phyloP scores from a whole-genome alignment of 805 yeast species.

The Yarrowia divulgata region DNA sequence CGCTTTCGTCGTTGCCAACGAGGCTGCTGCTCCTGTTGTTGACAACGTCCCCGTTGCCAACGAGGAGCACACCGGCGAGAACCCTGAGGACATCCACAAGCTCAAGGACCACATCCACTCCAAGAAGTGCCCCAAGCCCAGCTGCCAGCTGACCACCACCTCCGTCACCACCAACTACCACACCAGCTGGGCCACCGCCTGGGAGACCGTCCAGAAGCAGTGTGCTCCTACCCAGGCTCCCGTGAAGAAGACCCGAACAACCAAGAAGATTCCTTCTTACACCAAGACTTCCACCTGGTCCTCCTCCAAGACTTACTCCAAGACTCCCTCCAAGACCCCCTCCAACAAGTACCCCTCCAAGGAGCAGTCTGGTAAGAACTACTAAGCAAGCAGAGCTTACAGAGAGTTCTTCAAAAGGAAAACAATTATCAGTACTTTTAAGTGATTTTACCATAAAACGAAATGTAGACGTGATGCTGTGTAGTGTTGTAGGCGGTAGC shows the following conservation, averaged over 20 bases:
- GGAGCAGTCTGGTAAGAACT: no score
- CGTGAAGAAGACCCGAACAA: conserved; percentile 12
- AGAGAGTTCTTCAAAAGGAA: no score
- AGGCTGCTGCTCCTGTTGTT: conserved; percentile 15
- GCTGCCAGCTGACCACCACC: not conserved
- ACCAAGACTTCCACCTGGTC: no score
- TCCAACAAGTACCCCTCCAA: no score
- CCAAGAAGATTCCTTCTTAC: not conserved
- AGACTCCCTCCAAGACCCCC: no score
- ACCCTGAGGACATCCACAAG: conserved; percentile 29
- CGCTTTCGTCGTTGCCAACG: conserved; percentile 29
- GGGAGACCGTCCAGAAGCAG: conserved; percentile 7
- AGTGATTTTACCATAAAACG: no score
- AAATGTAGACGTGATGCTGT: no score
- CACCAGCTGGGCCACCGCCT: conserved; percentile 10
- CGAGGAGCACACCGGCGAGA: conserved; percentile 5
- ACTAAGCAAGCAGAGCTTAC: no score
- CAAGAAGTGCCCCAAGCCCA: conserved; percentile 22
- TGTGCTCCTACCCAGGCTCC: conserved; percentile 24
- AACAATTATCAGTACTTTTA: no score
- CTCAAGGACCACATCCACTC: conserved; percentile 12
- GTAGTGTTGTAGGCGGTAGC: no score
- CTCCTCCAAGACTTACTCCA: no score
- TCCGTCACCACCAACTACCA: conserved; percentile 25
- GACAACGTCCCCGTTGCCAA: conserved; percentile 1